These are phyloP conservation scores for Didymella pinodella DNA, from an alignment of 2,329 filamentous ascomycete genomes.

Conservation along the genomic window DNA sequence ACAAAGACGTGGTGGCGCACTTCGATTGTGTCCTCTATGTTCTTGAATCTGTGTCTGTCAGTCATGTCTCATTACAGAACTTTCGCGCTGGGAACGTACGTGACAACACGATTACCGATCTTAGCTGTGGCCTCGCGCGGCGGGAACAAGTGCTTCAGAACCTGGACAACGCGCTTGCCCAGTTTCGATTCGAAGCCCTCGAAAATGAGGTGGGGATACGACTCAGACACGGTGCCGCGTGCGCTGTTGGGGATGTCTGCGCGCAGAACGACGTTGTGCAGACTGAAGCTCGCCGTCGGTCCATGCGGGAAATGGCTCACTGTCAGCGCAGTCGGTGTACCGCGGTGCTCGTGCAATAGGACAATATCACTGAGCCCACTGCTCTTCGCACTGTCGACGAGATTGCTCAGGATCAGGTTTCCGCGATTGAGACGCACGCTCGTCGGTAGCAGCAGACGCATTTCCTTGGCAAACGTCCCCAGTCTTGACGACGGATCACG, in stretches of 20 bases:
- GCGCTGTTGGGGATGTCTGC: slow-evolving; percentile 91
- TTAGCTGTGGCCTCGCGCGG: slow-evolving; percentile 82
- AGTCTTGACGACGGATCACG: slow-evolving; percentile 85
- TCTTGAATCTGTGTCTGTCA: slow-evolving; percentile 62
- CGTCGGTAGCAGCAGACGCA: slow-evolving; percentile 82
- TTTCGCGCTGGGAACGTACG: slow-evolving; percentile 42
- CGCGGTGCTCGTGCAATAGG: slow-evolving; percentile 80
- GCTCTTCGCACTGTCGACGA: slow-evolving; percentile 81
- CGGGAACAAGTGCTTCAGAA: slow-evolving; percentile 93
- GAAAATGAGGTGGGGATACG: slow-evolving; percentile 93
- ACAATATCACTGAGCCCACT: slow-evolving; percentile 85
- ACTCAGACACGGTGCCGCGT: slow-evolving; percentile 87
- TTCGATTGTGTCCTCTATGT: slow-evolving; percentile 87
- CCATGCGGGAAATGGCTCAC: slow-evolving; percentile 88
- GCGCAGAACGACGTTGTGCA: slow-evolving; percentile 91
- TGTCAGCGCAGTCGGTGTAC: slow-evolving; percentile 88
- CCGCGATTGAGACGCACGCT: slow-evolving; percentile 89
- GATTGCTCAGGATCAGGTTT: slow-evolving; percentile 84
- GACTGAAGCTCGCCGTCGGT: slow-evolving; percentile 83
- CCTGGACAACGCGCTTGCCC: slow-evolving; percentile 83
- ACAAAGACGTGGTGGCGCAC: slow-evolving; percentile 95
- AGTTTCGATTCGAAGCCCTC: slow-evolving; percentile 87
- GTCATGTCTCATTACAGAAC: neutral
- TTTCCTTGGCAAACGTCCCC: slow-evolving; percentile 91
- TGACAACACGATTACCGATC: slow-evolving; percentile 86